Conservation (phyloP, 2,329 filamentous ascomycete species). For the Phialophora chinensis region DNA sequence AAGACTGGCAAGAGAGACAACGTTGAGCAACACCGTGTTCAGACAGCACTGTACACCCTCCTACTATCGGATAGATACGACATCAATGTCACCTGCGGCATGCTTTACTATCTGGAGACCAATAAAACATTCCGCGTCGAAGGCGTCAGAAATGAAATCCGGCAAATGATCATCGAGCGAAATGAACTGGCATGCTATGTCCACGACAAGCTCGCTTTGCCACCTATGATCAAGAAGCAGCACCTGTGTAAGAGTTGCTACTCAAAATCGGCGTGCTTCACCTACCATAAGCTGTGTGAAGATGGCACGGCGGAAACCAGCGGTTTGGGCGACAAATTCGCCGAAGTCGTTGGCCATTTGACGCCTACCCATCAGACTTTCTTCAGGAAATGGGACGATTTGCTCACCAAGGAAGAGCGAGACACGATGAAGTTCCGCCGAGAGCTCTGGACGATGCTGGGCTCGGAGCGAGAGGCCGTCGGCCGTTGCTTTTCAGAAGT, state of each 20-base stretch:
- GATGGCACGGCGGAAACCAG: constrained; percentile 80
- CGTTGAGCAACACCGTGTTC: constrained; percentile 82
- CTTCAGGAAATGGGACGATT: constrained; percentile 91
- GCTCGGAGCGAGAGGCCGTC: constrained; percentile 81
- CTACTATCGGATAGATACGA: constrained; percentile 92
- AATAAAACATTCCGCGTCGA: constrained; percentile 86
- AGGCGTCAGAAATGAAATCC: constrained; percentile 82
- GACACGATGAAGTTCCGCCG: constrained; percentile 84
- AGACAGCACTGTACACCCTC: constrained; percentile 93
- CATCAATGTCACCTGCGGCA: constrained; percentile 84
- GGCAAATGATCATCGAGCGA: constrained; percentile 95
- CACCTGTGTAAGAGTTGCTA: constrained; percentile 87
- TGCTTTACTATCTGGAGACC: constrained; percentile 94
- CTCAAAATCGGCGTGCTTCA: constrained; percentile 86
- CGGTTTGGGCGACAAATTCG: constrained; percentile 80
- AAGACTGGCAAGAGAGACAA: constrained; percentile 87
- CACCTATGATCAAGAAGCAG: constrained; percentile 82
- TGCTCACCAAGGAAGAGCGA: constrained; percentile 92
- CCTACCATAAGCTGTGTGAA: constrained; percentile 90
- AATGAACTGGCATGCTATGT: constrained; percentile 88
- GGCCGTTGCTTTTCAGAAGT: constrained; percentile 91
- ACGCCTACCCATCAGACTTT: constrained; percentile 76
- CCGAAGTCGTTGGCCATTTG: constrained; percentile 79
- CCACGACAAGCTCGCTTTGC: constrained; percentile 79
- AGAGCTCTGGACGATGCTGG: constrained; percentile 96